Evolutionary conservation across 805 yeast species (phyloP).

Genomic region (Saccharomycopsis malanga): DNA sequence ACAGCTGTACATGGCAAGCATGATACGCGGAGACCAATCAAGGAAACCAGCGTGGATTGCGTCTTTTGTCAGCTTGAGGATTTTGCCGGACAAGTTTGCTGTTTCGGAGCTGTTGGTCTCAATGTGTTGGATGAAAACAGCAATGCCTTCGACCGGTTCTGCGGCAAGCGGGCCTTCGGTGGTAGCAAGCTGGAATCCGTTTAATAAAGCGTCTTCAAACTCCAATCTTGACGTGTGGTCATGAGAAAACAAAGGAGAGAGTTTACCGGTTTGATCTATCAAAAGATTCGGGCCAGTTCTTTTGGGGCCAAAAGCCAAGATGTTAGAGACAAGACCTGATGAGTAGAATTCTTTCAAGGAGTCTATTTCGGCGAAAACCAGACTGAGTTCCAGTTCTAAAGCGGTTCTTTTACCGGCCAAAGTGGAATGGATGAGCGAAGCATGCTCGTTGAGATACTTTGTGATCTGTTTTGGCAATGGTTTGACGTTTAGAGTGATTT

Average conservation of each 20-base stretch:
- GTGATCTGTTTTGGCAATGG: constrained; percentile 52
- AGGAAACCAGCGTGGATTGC: constrained; percentile 62
- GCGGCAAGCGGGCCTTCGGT: constrained; percentile 82
- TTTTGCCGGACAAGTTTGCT: constrained; percentile 52
- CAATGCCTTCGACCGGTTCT: constrained; percentile 82
- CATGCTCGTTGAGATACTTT: constrained; percentile 42
- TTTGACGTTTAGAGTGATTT: constrained; percentile 37
- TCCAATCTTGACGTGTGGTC: constrained; percentile 26
- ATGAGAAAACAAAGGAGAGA: constrained; percentile 31
- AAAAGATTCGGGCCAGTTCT: constrained; percentile 69
- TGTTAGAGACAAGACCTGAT: constrained; percentile 31
- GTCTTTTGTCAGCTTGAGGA: constrained; percentile 67
- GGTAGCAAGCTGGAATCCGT: constrained; percentile 80
- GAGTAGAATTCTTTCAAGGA: constrained; percentile 25
- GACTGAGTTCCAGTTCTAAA: background rate
- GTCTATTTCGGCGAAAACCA: background rate
- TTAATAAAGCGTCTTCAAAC: constrained; percentile 57
- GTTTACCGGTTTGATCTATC: constrained; percentile 40
- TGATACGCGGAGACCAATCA: constrained; percentile 81
- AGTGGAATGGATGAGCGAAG: constrained; percentile 35
- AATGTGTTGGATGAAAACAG: constrained; percentile 43
- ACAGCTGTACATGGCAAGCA: constrained; percentile 89
- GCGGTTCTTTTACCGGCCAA: constrained; percentile 26
- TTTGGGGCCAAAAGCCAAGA: constrained; percentile 72
- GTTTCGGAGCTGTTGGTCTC: constrained; percentile 25